Conservation (phyloP, 2,329 filamentous ascomycete species). For the Apiospora sp. region DNA sequence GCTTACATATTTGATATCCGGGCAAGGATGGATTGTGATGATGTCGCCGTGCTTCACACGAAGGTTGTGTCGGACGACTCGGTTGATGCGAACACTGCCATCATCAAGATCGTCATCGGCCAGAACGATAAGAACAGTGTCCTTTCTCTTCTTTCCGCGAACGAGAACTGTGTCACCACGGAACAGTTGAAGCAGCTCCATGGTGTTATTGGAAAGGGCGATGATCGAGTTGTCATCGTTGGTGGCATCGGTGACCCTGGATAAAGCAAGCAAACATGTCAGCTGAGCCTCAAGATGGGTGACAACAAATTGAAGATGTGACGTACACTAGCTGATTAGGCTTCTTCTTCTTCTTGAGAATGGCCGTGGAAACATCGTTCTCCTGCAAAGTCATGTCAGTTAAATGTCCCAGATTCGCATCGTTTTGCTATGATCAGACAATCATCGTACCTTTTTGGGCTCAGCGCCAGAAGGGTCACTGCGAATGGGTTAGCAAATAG, state of each 20-base stretch:
- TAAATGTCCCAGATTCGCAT: slow-evolving; percentile 36
- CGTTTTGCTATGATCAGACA: slow-evolving; percentile 30
- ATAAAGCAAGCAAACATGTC: slow-evolving; percentile 23
- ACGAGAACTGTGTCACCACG: slow-evolving; percentile 97
- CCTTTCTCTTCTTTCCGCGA: slow-evolving; percentile 99
- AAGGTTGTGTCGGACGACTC: slow-evolving; percentile 97
- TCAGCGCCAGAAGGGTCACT: slow-evolving; percentile 92
- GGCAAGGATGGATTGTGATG: slow-evolving; percentile 95
- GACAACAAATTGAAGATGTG: slow-evolving; percentile 31
- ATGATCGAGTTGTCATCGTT: slow-evolving; percentile 99
- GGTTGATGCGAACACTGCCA: slow-evolving; percentile 95
- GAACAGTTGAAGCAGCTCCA: slow-evolving; percentile 98
- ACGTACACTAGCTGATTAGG: slow-evolving; percentile 96
- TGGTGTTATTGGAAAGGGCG: slow-evolving; percentile 96
- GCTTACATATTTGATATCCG: slow-evolving; percentile 99
- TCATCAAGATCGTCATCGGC: slow-evolving; percentile 98
- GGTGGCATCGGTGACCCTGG: slow-evolving; percentile 93
- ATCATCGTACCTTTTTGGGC: slow-evolving; percentile 75
- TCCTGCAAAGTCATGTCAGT: slow-evolving; percentile 60
- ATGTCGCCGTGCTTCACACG: slow-evolving; percentile 98
- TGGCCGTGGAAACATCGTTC: slow-evolving; percentile 92
- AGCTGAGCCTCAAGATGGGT: slow-evolving; percentile 32
- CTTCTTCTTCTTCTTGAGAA: slow-evolving; percentile 99
- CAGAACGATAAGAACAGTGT: slow-evolving; percentile 96
- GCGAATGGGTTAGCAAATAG: slow-evolving; percentile 29